Evolutionary conservation across 1,284 basidiomycete species (phyloP), one percentile per base, ranked within the genome.

Genomic region (Microbotryum violaceum): DNA sequence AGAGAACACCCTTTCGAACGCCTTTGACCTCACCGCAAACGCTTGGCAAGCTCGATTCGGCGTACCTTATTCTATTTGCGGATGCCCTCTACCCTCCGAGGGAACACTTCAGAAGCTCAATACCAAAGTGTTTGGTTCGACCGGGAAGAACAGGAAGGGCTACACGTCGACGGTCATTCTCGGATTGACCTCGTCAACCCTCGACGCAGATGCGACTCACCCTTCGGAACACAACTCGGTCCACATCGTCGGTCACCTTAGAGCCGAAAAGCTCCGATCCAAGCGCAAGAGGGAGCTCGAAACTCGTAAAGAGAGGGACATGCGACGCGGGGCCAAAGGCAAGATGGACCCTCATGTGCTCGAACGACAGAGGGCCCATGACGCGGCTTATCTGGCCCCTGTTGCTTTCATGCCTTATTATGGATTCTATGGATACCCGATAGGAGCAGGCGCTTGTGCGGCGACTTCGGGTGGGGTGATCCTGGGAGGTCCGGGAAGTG

Each of bases 1-100:
- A 53, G 70, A 72, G 27, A 62, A 50, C 8, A 58, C 67, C 6
- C 64, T 74, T 5, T 63, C 64, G 8, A 67, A 54, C 18, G 65
- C 63, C 2, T 74, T 70, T 54, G 71, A 73, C 47, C 55, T 63
- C 25, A 74, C 72, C 5, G 72, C 72, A 3, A 47, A 54, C 16
- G 62, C 66, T 0, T 73, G 73, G 72, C 55, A 64, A 62, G 44
- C 25, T 10, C 65, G 69, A n/a, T 73, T 64, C 56, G 66, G 64
- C 23, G 69, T 71, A 14, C 71, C 72, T 5, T 73, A 73, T 57
- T 69, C 63, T 18, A 56, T 65, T 47, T 73, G 72, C 49, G 72
- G 72, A 2, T 73, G 73, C 31, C 60, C 61, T 18, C 44, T 63
- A 27, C 58, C 57, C 18, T 42, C 51, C 25, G 42, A 63, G 6